Base-by-base conservation (phyloP, 495 filamentous ascomycete species). In the Penicillium arizonense region DNA sequence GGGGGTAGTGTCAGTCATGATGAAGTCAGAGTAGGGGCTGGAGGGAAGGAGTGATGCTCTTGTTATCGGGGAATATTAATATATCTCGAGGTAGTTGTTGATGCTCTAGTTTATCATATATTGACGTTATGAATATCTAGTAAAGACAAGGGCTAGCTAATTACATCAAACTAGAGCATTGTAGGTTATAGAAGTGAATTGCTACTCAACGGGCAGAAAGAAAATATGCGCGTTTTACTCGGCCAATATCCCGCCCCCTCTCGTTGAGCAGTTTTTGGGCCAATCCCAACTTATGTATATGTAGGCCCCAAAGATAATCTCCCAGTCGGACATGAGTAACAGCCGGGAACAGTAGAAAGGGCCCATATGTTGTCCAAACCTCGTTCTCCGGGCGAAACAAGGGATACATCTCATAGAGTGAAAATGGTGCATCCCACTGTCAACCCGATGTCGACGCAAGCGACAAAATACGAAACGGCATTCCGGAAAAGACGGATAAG, bases 331-430 rank as follows among this genome's bases (percentile, higher is more conserved):
- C 20, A 36, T 32, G 39, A 26, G 39, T 16, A 61, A 30, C 47
- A 61, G 51, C 36, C 46, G 62, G 65, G 56, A 63, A 64, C 56
- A 67, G 70, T 61, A 53, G 65, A 70, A 58, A 47, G 43, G 52
- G 60, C 53, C 0, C 9, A 13, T 23, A 11, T 21, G 5, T 24
- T 20, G 20, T 44, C 14, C 13, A 42, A 39, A 3, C 13, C 42
- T 65, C 65, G 48, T 59, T 79, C 59, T 81, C 50, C 74, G 76
- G 78, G 76, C 64, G 65, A 63, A 74, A 78, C 77, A 72, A 77
- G 75, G 74, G 73, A 74, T 67, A 71, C 69, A 74, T 69, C 62
- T 68, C 73, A 73, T 61, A 28, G 39, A 42, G 60, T 50, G 53
- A 39, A 39, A 52, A 53, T 62, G 55, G 71, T 73, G 65, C 63